Base-by-base conservation (phyloP, 176 grass and related monocot species). In the Paspalum vaginatum region DNA sequence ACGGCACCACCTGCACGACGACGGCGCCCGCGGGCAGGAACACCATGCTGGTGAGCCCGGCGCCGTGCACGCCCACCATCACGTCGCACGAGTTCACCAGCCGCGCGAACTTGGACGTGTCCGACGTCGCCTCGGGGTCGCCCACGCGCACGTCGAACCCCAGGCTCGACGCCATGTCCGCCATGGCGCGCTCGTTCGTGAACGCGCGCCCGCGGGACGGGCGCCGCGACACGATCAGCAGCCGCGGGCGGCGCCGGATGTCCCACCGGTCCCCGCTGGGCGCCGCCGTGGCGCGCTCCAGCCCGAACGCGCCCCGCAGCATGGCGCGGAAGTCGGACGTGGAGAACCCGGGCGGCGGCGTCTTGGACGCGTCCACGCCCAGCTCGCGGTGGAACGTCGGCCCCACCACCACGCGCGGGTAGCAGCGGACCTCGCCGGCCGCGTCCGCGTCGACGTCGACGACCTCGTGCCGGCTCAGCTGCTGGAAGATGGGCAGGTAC, bases 31-130 rank as follows among this genome's bases (percentile, higher is more conserved):
- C 92, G 0, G 92, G 96, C 3, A 98, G 69, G 84, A 98, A 98
- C 67, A 98, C 92, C 96, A 98, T 95, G 88, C 93, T 95, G 18
- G 96, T 95, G 7, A 98, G 91, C 48, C 92, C 96, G 0, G 96
- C 96, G 38, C 96, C 96, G 66, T 98, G 96, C 24, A 87, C 96
- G 14, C 96, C 96, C 17, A 98, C 85, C 90, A 98, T 91, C 18
- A 98, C 96, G 77, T 98, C 95, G 80, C 86, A 87, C 12, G 95
- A 93, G 70, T 98, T 98, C 48, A 98, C 95, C 8, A 95, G 80
- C 38, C 95, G 74, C 14, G 95, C 95, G 40, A 98, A 93, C 92
- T 98, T 91, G 81, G 84, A 67, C 24, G 90, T 62, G 66, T 98
- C 95, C 20, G 92, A 91, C 37, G 65, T 82, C 9, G 54, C 58